Percentiles rank a stretch among this genome's conserved stretches.
Conservation (phyloP, 495 filamentous ascomycete species). For the Trichoderma parareesei region DNA sequence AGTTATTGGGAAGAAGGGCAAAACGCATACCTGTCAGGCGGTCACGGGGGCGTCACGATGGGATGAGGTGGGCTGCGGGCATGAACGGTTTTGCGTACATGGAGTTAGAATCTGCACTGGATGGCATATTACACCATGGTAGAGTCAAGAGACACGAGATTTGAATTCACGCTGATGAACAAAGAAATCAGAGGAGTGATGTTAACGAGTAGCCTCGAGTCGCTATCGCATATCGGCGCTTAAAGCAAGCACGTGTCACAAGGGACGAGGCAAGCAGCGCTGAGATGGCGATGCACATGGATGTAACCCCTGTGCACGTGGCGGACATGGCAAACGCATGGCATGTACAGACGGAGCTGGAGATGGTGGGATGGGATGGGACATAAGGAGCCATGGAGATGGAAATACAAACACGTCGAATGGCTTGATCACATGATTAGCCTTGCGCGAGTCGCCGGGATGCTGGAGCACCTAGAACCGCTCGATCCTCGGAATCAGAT, state of each 20-base stretch:
- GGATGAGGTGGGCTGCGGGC: not conserved
- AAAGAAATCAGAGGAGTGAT: not conserved
- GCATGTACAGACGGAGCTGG: not conserved
- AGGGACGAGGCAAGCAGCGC: not conserved
- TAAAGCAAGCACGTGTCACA: not conserved
- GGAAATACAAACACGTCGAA: not conserved
- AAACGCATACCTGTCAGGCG: not conserved
- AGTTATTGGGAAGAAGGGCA: not conserved
- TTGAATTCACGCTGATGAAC: not conserved
- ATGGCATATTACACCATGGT: not conserved
- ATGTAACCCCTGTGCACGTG: constrained; percentile 3
- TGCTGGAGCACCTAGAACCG: not conserved
- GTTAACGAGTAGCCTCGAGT: not conserved
- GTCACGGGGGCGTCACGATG: not conserved
- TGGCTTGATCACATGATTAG: not conserved
- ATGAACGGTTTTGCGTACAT: not conserved
- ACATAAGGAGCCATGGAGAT: not conserved
- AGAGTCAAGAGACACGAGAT: not conserved
- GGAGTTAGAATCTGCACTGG: not conserved
- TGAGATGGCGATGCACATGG: constrained; percentile 1
- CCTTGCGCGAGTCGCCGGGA: not conserved
- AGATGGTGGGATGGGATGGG: constrained; percentile 1
- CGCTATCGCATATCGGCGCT: not conserved
- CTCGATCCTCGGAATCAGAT: not conserved
- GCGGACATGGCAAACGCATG: not conserved